Evolutionary conservation across 192 early-diverging fungal species (phyloP).

Genomic region (Powellomyces hirtus): DNA sequence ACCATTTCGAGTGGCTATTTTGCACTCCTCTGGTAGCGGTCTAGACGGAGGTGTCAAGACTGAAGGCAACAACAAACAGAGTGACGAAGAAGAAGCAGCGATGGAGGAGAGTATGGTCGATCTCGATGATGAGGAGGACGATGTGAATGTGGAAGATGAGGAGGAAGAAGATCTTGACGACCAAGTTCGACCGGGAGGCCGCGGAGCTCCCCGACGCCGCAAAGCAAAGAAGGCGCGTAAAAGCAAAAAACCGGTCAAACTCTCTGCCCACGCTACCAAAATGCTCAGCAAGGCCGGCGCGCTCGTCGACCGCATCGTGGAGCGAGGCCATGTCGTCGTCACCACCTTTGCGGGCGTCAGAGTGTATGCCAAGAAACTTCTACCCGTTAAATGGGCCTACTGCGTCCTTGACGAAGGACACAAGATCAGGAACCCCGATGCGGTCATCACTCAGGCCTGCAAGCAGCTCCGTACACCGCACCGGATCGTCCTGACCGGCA

Average conservation of each 20-base stretch:
- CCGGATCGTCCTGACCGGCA: constrained; percentile 60
- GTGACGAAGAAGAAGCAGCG: constrained; percentile 17
- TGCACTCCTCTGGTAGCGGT: constrained; percentile 84
- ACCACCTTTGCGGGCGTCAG: constrained; percentile 85
- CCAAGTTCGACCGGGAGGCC: constrained; percentile 22
- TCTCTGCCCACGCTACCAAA: constrained; percentile 39
- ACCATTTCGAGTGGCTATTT: constrained; percentile 79
- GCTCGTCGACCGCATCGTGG: constrained; percentile 41
- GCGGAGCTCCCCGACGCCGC: background rate
- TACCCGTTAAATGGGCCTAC: constrained; percentile 81
- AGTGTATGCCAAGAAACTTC: constrained; percentile 63
- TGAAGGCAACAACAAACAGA: background rate
- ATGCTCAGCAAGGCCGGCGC: constrained; percentile 41
- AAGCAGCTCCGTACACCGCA: constrained; percentile 45
- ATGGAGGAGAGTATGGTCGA: constrained; percentile 30
- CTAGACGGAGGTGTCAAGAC: constrained; percentile 35
- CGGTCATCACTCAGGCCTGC: constrained; percentile 67
- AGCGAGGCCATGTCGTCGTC: constrained; percentile 73
- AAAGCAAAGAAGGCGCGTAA: constrained; percentile 10
- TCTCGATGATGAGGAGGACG: constrained; percentile 17
- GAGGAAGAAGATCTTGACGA: constrained; percentile 27
- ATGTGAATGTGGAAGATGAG: constrained; percentile 29
- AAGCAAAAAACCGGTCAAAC: constrained; percentile 17
- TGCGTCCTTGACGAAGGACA: constrained; percentile 94
- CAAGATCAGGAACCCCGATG: constrained; percentile 93